Conservation (phyloP, 2,329 filamentous ascomycete species). For the Aspergillus ochraceoroseus region DNA sequence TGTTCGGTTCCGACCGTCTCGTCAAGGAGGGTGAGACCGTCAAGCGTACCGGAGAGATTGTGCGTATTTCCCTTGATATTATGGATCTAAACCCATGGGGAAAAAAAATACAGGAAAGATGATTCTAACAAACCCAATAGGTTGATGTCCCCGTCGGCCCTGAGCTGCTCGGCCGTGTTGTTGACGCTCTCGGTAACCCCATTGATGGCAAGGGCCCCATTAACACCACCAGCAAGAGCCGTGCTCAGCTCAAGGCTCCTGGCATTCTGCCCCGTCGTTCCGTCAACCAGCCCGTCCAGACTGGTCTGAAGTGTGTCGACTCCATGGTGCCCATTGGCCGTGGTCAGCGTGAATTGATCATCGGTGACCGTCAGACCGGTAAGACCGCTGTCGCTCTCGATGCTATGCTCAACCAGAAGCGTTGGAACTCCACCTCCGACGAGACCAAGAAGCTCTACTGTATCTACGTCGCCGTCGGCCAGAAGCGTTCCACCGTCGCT, state of each 20-base stretch:
- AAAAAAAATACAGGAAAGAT: too few relatives aligned
- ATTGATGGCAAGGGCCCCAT: conserved; percentile 99
- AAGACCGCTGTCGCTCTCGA: conserved; percentile 99
- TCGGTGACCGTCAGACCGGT: conserved; percentile 99
- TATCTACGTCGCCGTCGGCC: conserved; percentile 96
- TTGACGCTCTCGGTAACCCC: conserved; percentile 97
- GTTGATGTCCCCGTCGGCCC: conserved; percentile 93
- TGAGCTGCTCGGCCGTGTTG: conserved; percentile 93
- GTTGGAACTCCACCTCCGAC: conserved; percentile 83
- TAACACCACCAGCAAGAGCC: conserved; percentile 84
- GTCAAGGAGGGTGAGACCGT: conserved; percentile 99
- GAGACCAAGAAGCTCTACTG: conserved; percentile 99
- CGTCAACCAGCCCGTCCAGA: conserved; percentile 98
- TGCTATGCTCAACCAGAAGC: conserved; percentile 98
- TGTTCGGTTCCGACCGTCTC: conserved; percentile 99
- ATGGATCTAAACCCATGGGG: too few relatives aligned
- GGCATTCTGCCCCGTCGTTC: conserved; percentile 95
- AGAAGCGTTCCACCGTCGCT: conserved; percentile 98
- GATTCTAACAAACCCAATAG: conserved; percentile 48
- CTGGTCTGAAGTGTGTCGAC: conserved; percentile 97
- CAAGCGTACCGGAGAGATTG: conserved; percentile 99
- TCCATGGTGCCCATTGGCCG: conserved; percentile 99
- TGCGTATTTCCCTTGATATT: conserved; percentile 50
- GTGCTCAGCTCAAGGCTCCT: conserved; percentile 98
- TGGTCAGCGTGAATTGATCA: conserved; percentile 99